Base-by-base conservation (phyloP, 1,284 basidiomycete genomes). In the Golubevia pallescens region DNA sequence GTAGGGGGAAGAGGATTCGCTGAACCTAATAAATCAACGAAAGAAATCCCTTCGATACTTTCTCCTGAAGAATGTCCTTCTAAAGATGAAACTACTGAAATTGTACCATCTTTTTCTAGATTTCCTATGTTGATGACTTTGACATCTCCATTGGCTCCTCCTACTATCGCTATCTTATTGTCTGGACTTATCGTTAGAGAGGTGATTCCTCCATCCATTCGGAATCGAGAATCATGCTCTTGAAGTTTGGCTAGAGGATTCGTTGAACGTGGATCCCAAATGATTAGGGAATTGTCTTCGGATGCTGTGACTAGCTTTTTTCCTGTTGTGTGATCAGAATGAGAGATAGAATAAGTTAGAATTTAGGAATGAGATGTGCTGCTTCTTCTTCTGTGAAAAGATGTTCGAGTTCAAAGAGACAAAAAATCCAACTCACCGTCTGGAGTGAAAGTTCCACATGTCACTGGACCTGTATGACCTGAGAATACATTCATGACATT, bases 401-500 rank as follows among this genome's bases (percentile, higher is more conserved):
- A 7, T 28, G 14, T 7, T 1, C 58, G 58, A 14, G 21, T 28
- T 38, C 7, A 59, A 8, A 59, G 20, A 38, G 59, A 58, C n/a
- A 8, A 14, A 53, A 8, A 19, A 53, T 54, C 52, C 13, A 14
- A 2, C 60, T 61, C 51, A 61, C 60, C 82, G 55, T 84, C 82
- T 4, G 82, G 82, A 10, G 79, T 80, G 62, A 80, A 84, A 20
- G 70, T 64, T 13, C 80, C 82, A 63, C 74, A 78, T 2, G 82
- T 74, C 42, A 83, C 80, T 1, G 78, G 73, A n/a, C 70, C 80
- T 14, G 76, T 81, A 66, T 84, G 82, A 10, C 82, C 82, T 6
- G 74, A 75, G 58, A 84, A 84, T 60, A 83, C 79, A 54, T 81
- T 75, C 82, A 84, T 84, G 21, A 77, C 70, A 32, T 75, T 73